A percentile compares a stretch with the other conserved stretches of the same genome.
Evolutionary conservation across 2,329 filamentous ascomycete genomes (phyloP).

Genomic region (Penicillium oxalicum): DNA sequence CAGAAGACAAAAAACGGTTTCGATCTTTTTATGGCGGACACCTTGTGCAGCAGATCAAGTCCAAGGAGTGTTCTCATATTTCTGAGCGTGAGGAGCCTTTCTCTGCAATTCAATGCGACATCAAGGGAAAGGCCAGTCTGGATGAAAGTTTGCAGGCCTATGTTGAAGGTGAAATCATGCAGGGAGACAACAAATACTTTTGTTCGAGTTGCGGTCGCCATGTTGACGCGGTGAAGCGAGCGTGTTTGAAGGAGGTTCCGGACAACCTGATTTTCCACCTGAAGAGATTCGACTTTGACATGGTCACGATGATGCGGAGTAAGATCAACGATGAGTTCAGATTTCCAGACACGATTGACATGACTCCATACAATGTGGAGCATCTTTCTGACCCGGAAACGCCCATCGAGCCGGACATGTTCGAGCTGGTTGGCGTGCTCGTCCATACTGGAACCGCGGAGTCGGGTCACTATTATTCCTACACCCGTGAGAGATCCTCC

Average conservation of each 20-base stretch:
- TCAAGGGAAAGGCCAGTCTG: slow-evolving; percentile 80
- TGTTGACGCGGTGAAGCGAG: slow-evolving; percentile 89
- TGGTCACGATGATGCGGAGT: slow-evolving; percentile 64
- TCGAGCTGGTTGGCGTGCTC: slow-evolving; percentile 90
- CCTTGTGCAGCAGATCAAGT: slow-evolving; percentile 90
- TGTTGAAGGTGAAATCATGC: slow-evolving; percentile 92
- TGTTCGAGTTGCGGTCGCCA: slow-evolving; percentile 83
- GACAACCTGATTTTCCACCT: slow-evolving; percentile 94
- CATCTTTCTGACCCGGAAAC: slow-evolving; percentile 61
- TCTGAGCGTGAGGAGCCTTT: slow-evolving; percentile 87
- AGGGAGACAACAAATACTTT: slow-evolving; percentile 98
- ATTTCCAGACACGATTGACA: slow-evolving; percentile 77
- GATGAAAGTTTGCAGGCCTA: slow-evolving; percentile 90
- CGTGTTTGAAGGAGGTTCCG: slow-evolving; percentile 85
- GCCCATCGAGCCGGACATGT: slow-evolving; percentile 62
- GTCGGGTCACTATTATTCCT: slow-evolving; percentile 96
- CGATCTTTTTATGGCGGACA: slow-evolving; percentile 85
- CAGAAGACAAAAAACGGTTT: slow-evolving; percentile 65
- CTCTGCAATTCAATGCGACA: slow-evolving; percentile 91
- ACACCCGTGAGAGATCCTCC: slow-evolving; percentile 71
- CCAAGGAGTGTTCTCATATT: slow-evolving; percentile 87
- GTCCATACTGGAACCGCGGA: slow-evolving; percentile 91
- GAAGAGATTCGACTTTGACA: slow-evolving; percentile 54
- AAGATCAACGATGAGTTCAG: slow-evolving; percentile 96
- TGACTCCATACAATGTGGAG: slow-evolving; percentile 85